Percentiles rank a stretch among this genome's conserved stretches.
Conservation (phyloP, 2,329 filamentous ascomycete genomes). For the Pseudogymnoascus sp. region DNA sequence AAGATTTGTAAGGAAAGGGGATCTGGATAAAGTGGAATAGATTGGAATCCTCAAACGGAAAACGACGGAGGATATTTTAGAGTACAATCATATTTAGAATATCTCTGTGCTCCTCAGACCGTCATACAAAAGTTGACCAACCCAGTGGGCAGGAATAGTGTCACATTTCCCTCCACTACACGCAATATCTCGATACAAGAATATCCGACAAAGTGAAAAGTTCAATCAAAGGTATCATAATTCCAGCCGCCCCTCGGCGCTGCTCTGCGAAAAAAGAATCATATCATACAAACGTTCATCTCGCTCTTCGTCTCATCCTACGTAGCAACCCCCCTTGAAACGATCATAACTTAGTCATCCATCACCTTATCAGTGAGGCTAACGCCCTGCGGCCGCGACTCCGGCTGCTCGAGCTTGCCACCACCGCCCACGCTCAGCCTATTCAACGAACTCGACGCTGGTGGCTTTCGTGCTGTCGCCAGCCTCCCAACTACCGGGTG, state of each 20-base stretch:
- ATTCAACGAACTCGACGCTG: constrained; percentile 25
- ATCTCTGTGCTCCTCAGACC: neutral
- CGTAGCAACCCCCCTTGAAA: neutral
- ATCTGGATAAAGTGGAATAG: neutral
- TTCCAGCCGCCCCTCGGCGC: neutral
- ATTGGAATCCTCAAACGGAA: neutral
- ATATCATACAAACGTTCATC: constrained; percentile 6
- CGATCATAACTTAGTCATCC: constrained; percentile 48
- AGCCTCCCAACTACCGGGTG: constrained; percentile 43
- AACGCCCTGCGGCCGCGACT: constrained; percentile 42
- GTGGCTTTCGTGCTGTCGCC: constrained; percentile 29
- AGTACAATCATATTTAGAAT: neutral
- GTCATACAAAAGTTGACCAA: neutral
- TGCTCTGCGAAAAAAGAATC: neutral
- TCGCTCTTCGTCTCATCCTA: neutral
- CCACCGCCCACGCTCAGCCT: constrained; percentile 24
- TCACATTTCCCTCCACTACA: neutral
- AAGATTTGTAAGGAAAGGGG: too few species aligned
- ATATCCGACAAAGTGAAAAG: neutral
- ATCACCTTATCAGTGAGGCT: constrained; percentile 69
- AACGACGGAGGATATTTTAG: neutral
- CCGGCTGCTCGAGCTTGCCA: constrained; percentile 31
- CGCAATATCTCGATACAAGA: neutral
- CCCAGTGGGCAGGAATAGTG: neutral
- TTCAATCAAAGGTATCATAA: constrained; percentile 8